Evolutionary conservation across 495 filamentous ascomycete species (phyloP).

Genomic region (Friedmanniomyces endolithicus): DNA sequence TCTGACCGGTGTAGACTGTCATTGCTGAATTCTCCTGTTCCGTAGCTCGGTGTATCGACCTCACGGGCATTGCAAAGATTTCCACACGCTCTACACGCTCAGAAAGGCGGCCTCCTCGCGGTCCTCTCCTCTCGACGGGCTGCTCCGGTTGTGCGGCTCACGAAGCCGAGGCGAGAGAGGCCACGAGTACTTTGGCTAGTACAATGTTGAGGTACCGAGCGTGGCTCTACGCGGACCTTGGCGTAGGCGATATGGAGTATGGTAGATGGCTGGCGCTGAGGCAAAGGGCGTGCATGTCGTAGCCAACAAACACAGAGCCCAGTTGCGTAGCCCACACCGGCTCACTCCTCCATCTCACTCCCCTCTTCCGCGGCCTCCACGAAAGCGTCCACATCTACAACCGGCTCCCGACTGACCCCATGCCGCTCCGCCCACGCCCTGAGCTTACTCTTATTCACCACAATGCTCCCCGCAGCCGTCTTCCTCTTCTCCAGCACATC

Average conservation of each 20-base stretch:
- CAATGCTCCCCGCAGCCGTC: constrained; percentile 34
- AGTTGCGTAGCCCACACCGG: not conserved
- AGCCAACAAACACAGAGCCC: no score
- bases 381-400: constrained; percentile 48
- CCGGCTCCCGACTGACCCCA: constrained; percentile 34
- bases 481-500: constrained; percentile 45
- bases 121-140: not conserved
- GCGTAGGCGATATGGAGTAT: no score
- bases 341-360: constrained; percentile 17
- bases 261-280: no score
- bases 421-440: constrained; percentile 41
- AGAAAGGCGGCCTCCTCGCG: not conserved
- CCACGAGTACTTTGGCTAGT: no score
- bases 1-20: no score
- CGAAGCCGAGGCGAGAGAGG: no score
- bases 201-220: no score
- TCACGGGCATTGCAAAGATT: no score
- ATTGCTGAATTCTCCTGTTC: no score
- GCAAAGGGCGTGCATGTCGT: no score
- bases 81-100: not conserved
- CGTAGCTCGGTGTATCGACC: no score
- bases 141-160: not conserved
- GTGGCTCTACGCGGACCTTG: no score
- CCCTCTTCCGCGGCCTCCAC: constrained; percentile 23
- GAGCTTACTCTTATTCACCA: constrained; percentile 44